A percentile compares a stretch with the other conserved stretches of the same genome.
Conservation (phyloP, 2,329 filamentous ascomycete genomes). For the Pyrenophora tritici-repentis region DNA sequence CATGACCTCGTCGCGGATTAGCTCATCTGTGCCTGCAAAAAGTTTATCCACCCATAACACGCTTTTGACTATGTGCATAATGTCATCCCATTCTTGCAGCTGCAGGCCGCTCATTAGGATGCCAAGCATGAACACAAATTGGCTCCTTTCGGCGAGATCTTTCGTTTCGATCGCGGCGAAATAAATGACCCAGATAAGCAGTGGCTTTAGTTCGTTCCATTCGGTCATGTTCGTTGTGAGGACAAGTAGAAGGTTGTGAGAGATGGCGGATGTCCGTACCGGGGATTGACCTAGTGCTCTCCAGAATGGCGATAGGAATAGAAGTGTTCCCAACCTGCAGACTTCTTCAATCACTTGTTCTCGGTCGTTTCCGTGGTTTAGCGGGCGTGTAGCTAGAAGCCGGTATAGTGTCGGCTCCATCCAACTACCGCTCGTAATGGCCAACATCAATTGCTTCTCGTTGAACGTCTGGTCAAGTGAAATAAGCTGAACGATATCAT, state of each 20-base stretch:
- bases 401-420: conserved; percentile 35
- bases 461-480: conserved; percentile 32
- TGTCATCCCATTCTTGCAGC: conserved; percentile 25
- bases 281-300: conserved; percentile 30
- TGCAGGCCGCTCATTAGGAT: conserved; percentile 31
- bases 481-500: conserved; percentile 33
- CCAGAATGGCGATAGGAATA: conserved; percentile 38
- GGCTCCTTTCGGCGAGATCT: conserved; percentile 29
- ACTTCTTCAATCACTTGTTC: conserved; percentile 36
- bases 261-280: conserved; percentile 31
- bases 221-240: conserved; percentile 29
- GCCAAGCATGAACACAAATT: conserved; percentile 35
- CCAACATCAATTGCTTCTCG: conserved; percentile 27
- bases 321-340: conserved; percentile 35
- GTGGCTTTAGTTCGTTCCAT: conserved; percentile 36
- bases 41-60: conserved; percentile 41
- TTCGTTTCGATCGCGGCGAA: conserved; percentile 35
- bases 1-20: conserved; percentile 35
- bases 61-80: conserved; percentile 32
- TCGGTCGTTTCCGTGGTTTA: conserved; percentile 16
- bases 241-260: conserved; percentile 27
- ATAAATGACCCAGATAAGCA: conserved; percentile 35
- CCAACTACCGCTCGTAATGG: conserved; percentile 34
- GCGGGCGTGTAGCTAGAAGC: conserved; percentile 31
- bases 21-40: conserved; percentile 28